Base-by-base conservation (phyloP, 208 protist species). In the Trypanosoma conorhini region DNA sequence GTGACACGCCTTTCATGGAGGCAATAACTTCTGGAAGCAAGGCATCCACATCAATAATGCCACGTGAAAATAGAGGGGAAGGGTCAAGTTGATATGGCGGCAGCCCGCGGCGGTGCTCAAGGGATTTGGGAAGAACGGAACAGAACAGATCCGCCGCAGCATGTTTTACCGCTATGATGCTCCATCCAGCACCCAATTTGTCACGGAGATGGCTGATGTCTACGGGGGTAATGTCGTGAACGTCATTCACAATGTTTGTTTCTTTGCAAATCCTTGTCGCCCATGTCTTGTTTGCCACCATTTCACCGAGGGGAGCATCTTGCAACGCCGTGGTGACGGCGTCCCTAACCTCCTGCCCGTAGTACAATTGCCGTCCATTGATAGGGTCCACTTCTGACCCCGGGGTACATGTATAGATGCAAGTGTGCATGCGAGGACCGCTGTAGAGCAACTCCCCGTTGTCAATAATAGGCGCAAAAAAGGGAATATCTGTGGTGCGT, bases 401-500 rank as follows among this genome's bases (percentile, higher is more conserved):
- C 8, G 88, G 88, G 30, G 72, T 88, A 67, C 87, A 92, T 28
- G 87, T 75, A 70, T 85, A 94, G 61, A 96, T 79, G 76, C 85
- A 93, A 7, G 85, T 94, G 80, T 96, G 91, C 17, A 94, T 82
- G 28, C 91, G 88, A 19, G 91, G 91, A 0, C 91, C 91, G 59
- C 80, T 82, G 71, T 84, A 96, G 10, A 94, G 67, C 26, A 89
- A 69, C 5, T 74, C 76, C 62, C 76, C 75, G 70, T 73, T 46
- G 56, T 89, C 82, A 17, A 72, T 72, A n/a, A 89, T 76, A 31
- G 75, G 74, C 48, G 77, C 46, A 73, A 85, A 80, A 30, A 74
- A 64, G 2, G 76, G 58, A 30, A 86, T 69, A 5, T 70, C 70
- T 22, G 66, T 55, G 28, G 71, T 77, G 38, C 64, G 72, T 31